Evolutionary conservation across 179 eudicot species (phyloP).

Genomic region (Spinacia oleracea): DNA sequence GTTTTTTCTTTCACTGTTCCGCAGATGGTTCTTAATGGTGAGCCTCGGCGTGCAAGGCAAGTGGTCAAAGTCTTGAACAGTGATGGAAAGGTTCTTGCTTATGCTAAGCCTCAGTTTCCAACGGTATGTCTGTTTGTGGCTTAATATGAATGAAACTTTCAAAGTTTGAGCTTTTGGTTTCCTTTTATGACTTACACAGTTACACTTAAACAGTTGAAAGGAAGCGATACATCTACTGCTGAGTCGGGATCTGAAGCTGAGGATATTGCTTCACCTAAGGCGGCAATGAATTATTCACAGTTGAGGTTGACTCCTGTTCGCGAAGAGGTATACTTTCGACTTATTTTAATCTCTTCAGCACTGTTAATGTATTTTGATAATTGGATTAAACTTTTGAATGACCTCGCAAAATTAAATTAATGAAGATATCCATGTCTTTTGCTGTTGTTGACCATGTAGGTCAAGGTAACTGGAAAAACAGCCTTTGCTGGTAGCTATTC

Average conservation of each 20-base stretch:
- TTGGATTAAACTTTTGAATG: background rate
- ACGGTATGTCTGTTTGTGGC: conserved; percentile 42
- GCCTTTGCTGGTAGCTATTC: conserved; percentile 52
- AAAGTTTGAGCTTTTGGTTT: background rate
- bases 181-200: conserved; percentile 16
- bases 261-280: conserved; percentile 88
- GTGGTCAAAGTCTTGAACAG: conserved; percentile 84
- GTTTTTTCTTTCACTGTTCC: conserved; percentile 42
- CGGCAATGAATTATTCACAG: conserved; percentile 63
- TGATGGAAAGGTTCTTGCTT: conserved; percentile 90
- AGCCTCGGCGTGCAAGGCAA: conserved; percentile 77
- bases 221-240: conserved; percentile 89
- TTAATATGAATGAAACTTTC: conserved; percentile 6
- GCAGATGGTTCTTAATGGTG: conserved; percentile 87
- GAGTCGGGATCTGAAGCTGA: conserved; percentile 99
- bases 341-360: background rate
- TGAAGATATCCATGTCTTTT: background rate
- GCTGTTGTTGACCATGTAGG: conserved; percentile 40
- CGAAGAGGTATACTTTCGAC: conserved; percentile 68
- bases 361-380: background rate
- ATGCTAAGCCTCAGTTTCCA: conserved; percentile 78
- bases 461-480: conserved; percentile 61
- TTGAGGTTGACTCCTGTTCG: conserved; percentile 93
- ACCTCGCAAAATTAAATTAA: background rate
- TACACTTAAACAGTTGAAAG: conserved; percentile 59